Evolutionary conservation across 805 yeast genomes (phyloP).

Genomic region (Candida rishiriensis): DNA sequence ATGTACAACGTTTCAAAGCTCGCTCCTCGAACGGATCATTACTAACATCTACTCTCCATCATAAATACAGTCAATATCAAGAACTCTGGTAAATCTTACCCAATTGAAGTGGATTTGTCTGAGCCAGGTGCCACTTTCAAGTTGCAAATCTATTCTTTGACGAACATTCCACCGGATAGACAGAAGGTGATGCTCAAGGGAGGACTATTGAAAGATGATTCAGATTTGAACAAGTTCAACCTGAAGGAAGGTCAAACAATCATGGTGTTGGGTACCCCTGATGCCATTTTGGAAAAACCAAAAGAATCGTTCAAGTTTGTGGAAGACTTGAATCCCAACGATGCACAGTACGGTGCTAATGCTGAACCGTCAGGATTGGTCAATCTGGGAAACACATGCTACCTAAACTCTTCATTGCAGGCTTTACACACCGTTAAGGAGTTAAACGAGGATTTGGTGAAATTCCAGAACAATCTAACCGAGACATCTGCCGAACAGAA

Average conservation of each 20-base stretch:
- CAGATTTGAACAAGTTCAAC: constrained; percentile 42
- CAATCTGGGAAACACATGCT: constrained; percentile 76
- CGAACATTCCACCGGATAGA: constrained; percentile 81
- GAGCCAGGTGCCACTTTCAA: constrained; percentile 64
- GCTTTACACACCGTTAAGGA: constrained; percentile 45
- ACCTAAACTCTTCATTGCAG: constrained; percentile 67
- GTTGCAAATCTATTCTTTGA: constrained; percentile 60
- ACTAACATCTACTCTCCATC: not conserved
- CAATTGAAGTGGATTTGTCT: constrained; percentile 47
- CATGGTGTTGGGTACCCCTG: constrained; percentile 93
- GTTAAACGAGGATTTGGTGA: constrained; percentile 30
- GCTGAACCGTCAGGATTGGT: constrained; percentile 60
- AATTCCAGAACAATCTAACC: constrained; percentile 15
- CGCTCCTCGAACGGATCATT: too few species aligned
- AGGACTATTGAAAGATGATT: constrained; percentile 77
- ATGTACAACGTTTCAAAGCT: not conserved
- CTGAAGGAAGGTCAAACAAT: constrained; percentile 63
- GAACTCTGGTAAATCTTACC: constrained; percentile 66
- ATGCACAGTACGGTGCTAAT: constrained; percentile 16
- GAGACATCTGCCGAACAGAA: constrained; percentile 19
- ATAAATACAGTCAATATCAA: constrained; percentile 41
- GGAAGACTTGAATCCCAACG: constrained; percentile 50
- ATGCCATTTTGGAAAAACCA: constrained; percentile 40
- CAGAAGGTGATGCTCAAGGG: constrained; percentile 89
- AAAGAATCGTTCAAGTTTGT: constrained; percentile 52